These are phyloP conservation scores for Mrakia hoshinonis DNA, from an alignment of 768 basidiomycete species.

Conservation along the genomic window DNA sequence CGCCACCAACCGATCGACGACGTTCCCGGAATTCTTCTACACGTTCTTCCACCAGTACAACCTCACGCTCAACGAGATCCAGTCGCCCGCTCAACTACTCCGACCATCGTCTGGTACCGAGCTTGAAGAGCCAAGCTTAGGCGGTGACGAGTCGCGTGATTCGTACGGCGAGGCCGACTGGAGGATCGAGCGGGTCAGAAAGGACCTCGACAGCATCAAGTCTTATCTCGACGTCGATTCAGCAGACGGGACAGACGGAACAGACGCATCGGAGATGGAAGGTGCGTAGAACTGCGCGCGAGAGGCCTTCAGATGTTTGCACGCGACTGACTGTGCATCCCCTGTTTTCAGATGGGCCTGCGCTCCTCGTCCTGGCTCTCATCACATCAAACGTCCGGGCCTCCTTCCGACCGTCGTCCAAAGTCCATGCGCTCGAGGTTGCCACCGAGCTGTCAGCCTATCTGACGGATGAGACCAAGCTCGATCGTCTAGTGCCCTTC, in stretches of 20 bases:
- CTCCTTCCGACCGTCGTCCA: constrained; percentile 73
- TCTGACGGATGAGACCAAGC: constrained; percentile 86
- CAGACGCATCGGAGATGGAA: neutral
- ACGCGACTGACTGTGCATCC: neutral
- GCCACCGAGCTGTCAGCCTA: constrained; percentile 69
- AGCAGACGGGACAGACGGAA: neutral
- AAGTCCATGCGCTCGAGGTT: constrained; percentile 73
- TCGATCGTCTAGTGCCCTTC: constrained; percentile 88
- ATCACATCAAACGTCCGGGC: constrained; percentile 83
- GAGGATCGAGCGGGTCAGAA: constrained; percentile 10
- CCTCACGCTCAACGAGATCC: constrained; percentile 64
- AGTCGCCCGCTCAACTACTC: constrained; percentile 46
- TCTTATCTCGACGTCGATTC: constrained; percentile 15
- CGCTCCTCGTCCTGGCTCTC: constrained; percentile 76
- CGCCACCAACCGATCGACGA: constrained; percentile 60
- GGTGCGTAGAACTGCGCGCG: neutral
- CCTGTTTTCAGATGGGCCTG: constrained; percentile 61
- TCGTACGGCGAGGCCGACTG: constrained; percentile 6
- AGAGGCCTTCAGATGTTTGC: neutral
- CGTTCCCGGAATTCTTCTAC: constrained; percentile 90
- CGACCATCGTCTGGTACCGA: constrained; percentile 32
- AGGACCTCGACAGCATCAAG: constrained; percentile 18
- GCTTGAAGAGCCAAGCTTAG: constrained; percentile 36
- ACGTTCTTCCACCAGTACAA: constrained; percentile 88
- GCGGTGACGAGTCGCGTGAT: constrained; percentile 41